Base-by-base conservation (phyloP, 2,329 filamentous ascomycete genomes). In the Penicillium sclerotiorum region DNA sequence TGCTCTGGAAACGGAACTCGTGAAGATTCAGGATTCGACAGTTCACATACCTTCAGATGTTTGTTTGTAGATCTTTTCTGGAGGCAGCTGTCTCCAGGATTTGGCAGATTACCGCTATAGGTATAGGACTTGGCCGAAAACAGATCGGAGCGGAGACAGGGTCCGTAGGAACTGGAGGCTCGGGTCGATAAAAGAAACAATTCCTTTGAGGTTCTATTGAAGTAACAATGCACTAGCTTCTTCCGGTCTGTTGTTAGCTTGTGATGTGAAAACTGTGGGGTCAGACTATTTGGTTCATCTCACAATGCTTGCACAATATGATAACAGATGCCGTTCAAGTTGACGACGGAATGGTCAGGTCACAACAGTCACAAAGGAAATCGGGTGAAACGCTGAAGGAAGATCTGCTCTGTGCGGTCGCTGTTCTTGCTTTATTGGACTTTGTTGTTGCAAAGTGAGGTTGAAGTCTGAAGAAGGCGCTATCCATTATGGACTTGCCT, bases 121-220 rank as follows among this genome's bases (percentile, higher is more conserved):
- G 45, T 27, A 52, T 15, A 25, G 39, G 28, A 44, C 37, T 32
- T 47, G 41, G 36, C 58, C 49, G 59, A 48, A 62, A 58, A 46
- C 58, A 50, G 58, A 18, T n/a, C 18, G 20, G 4, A 44, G 48
- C 45, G 53, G 53, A 45, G 40, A 54, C 9, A 20, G 35, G 21
- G n/a, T 20, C 27, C 35, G 33, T 37, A 51, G 56, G 45, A 46
- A 49, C 35, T 49, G 50, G n/a, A n/a, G n/a, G n/a, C n/a, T n/a
- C n/a, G 53, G 52, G 56, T 44, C 50, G 28, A 51, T 47, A 47
- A 49, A 46, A 32, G 33, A 30, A 35, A 59, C 54, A 59, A 59
- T 28, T 49, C 39, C 46, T 23, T 55, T 57, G 32, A 45, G 6
- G 17, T 17, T 44, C 12, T 23, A 15, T 4, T 8, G 47, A n/a